Percentiles rank a stretch among this genome's conserved stretches.
phyloP scores from a whole-genome alignment of 2,329 filamentous ascomycete species.

The Fusarium sulawesiense region DNA sequence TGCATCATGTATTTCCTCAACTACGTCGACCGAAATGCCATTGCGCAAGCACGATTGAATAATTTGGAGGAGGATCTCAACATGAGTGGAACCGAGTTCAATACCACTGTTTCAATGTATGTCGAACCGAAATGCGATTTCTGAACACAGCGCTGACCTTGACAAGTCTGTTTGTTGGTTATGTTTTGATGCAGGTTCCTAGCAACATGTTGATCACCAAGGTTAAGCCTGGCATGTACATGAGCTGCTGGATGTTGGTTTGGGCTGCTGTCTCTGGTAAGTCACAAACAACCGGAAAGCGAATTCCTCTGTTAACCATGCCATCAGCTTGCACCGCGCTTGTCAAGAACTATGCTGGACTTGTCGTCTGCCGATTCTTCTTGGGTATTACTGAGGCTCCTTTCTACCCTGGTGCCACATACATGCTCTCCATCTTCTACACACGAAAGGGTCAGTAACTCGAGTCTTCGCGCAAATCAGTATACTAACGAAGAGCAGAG shows the following conservation, averaged over 20 bases:
- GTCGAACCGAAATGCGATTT: fast-evolving
- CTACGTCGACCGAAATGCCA: constrained; percentile 56
- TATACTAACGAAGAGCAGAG: constrained; percentile 60
- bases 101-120: constrained; percentile 56
- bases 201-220: constrained; percentile 58
- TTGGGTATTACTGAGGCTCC: constrained; percentile 55
- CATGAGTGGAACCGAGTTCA: constrained; percentile 68
- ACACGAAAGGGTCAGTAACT: constrained; percentile 46
- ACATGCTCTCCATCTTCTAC: constrained; percentile 51
- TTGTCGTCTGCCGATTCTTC: constrained; percentile 54
- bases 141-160: background rate
- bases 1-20: constrained; percentile 56
- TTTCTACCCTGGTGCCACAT: constrained; percentile 55
- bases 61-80: constrained; percentile 61
- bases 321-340: constrained; percentile 50
- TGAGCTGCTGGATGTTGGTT: constrained; percentile 55
- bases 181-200: constrained; percentile 56
- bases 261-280: constrained; percentile 54
- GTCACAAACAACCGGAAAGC: background rate
- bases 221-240: constrained; percentile 56
- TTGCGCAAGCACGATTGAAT: constrained; percentile 60
- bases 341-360: constrained; percentile 50
- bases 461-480: fast-evolving
- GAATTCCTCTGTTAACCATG: background rate
- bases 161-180: constrained; percentile 55